These are phyloP conservation scores for Rutstroemia sydowiana DNA, from an alignment of 2,329 filamentous ascomycete species.

Conservation along the genomic window DNA sequence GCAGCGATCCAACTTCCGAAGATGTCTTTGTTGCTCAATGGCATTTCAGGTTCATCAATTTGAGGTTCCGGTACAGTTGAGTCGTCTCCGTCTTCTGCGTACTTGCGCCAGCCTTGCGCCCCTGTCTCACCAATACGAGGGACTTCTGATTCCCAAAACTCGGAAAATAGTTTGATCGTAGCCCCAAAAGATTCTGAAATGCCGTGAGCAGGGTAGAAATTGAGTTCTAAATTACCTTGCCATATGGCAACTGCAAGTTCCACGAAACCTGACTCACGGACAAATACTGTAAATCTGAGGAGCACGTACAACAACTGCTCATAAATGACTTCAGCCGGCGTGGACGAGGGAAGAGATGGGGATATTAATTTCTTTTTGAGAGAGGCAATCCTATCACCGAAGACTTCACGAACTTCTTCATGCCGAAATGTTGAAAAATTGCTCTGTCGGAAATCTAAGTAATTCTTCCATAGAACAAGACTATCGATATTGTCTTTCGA, in stretches of 20 bases:
- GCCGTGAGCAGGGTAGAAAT: constrained; percentile 51
- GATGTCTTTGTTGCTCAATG: constrained; percentile 21
- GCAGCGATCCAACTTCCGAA: constrained; percentile 40
- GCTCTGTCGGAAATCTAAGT: constrained; percentile 66
- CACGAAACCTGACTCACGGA: constrained; percentile 68
- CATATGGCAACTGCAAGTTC: constrained; percentile 74
- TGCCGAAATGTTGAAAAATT: constrained; percentile 60
- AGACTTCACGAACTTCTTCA: constrained; percentile 54
- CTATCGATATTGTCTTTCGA: constrained; percentile 48
- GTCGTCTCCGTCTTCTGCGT: constrained; percentile 30
- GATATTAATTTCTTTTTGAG: constrained; percentile 21
- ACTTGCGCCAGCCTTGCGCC: constrained; percentile 64
- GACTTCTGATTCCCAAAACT: constrained; percentile 84
- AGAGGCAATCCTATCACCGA: constrained; percentile 50
- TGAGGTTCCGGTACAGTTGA: constrained; percentile 15
- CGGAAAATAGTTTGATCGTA: constrained; percentile 43
- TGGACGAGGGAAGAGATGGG: too few relatives aligned
- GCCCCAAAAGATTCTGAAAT: constrained; percentile 12
- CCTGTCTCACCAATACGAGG: constrained; percentile 67
- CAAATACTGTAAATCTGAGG: constrained; percentile 64
- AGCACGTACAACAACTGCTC: constrained; percentile 59
- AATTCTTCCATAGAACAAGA: constrained; percentile 64
- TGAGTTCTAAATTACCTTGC: constrained; percentile 74
- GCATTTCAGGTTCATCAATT: constrained; percentile 15
- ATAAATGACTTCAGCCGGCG: too few relatives aligned